Conservation (phyloP, 2,329 filamentous ascomycete species). For the Zymoseptoria pseudotritici region DNA sequence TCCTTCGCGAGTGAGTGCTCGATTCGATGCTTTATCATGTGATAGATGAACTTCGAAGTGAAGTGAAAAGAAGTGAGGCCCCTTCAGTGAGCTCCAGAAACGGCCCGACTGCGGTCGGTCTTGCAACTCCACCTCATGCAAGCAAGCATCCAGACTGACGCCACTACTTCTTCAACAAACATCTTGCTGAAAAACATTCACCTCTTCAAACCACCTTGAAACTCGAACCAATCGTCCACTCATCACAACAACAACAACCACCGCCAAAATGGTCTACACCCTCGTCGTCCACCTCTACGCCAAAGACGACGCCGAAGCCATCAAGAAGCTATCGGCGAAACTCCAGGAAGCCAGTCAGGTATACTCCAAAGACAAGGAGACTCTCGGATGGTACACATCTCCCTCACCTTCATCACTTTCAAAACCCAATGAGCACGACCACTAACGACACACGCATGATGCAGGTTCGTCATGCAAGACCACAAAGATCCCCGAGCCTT, state of each 20-base stretch:
- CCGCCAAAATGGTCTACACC: constrained; percentile 44
- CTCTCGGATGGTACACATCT: constrained; percentile 30
- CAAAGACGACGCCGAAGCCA: constrained; percentile 56
- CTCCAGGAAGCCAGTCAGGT: constrained; percentile 67
- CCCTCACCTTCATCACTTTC: not conserved
- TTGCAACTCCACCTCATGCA: not conserved
- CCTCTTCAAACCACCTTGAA: not conserved
- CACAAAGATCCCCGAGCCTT: constrained; percentile 61
- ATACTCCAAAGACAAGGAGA: constrained; percentile 66
- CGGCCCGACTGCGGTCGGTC: constrained; percentile 1
- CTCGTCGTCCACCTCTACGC: constrained; percentile 64
- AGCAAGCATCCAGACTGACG: not conserved
- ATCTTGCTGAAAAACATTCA: not conserved
- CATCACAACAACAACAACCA: not conserved
- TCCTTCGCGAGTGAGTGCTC: not conserved
- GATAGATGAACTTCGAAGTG: not conserved
- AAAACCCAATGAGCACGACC: too few relatives aligned
- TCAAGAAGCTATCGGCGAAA: constrained; percentile 62
- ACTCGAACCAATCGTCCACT: not conserved
- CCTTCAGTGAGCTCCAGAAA: not conserved
- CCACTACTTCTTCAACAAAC: not conserved
- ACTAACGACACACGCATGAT: not conserved
- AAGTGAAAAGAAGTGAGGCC: not conserved
- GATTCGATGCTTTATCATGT: not conserved
- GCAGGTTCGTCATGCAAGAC: constrained; percentile 72